Percentiles rank a stretch among this genome's conserved stretches.
These are phyloP conservation scores for Novymonas esmeraldas DNA, from an alignment of 208 protist genomes.

Conservation along the genomic window DNA sequence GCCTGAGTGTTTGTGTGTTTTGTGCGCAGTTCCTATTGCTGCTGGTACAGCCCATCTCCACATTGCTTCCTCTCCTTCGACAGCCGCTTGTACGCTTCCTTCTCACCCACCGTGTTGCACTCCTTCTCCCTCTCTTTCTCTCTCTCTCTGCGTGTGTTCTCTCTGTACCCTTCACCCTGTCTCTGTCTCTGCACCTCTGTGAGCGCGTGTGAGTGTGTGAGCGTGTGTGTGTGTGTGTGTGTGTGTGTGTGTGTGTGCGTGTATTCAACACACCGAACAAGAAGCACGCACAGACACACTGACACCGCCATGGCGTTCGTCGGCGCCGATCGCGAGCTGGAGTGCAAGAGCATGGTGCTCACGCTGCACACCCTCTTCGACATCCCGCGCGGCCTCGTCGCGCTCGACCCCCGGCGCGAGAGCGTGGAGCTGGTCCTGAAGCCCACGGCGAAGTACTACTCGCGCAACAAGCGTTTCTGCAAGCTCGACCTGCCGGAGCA, in stretches of 20 bases:
- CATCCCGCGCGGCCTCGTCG: conserved; percentile 60
- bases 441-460: conserved; percentile 64
- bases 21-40: too few relatives aligned
- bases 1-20: too few relatives aligned
- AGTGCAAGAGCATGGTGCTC: conserved; percentile 44
- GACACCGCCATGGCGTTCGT: conserved; percentile 7
- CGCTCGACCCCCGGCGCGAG: conserved; percentile 41
- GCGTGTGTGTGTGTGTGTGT: too few relatives aligned
- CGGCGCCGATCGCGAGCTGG: conserved; percentile 18
- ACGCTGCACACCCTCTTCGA: conserved; percentile 61
- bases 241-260: too few relatives aligned
- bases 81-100: neutral
- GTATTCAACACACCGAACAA: too few relatives aligned
- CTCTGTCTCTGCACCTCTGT: neutral
- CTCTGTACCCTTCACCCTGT: neutral
- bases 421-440: conserved; percentile 56
- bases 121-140: neutral
- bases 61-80: conserved; percentile 11
- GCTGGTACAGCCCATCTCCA: neutral
- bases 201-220: too few relatives aligned
- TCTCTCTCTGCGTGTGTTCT: neutral
- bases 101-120: neutral
- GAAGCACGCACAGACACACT: neutral
- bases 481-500: conserved; percentile 46
- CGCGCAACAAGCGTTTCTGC: conserved; percentile 44